Evolutionary conservation across 2,329 filamentous ascomycete species (phyloP).

Genomic region (Trichoderma gracile): DNA sequence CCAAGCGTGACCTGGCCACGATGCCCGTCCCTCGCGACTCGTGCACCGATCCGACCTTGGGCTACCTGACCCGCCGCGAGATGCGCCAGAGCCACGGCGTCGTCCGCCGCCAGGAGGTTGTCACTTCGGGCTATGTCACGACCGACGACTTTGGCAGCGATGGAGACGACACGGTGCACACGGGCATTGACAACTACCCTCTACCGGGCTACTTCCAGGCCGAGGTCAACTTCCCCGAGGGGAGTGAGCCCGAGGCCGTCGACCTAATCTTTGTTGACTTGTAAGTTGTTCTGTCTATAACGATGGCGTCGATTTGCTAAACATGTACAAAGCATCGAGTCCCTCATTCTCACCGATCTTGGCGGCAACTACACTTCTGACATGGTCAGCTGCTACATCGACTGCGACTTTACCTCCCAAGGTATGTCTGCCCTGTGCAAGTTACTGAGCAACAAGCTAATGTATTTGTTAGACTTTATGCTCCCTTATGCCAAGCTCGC

Average conservation of each 20-base stretch:
- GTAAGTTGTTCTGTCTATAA: slow-evolving; percentile 34
- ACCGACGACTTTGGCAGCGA: slow-evolving; percentile 58
- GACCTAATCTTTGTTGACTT: slow-evolving; percentile 58
- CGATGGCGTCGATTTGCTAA: neutral
- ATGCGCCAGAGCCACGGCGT: slow-evolving; percentile 39
- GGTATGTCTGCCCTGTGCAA: slow-evolving; percentile 25
- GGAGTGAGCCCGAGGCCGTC: slow-evolving; percentile 47
- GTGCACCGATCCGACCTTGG: slow-evolving; percentile 50
- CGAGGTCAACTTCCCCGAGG: slow-evolving; percentile 48
- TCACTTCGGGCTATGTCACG: slow-evolving; percentile 55
- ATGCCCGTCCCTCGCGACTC: slow-evolving; percentile 44
- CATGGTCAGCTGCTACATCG: slow-evolving; percentile 44
- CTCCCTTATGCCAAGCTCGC: slow-evolving; percentile 42
- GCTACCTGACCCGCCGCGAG: slow-evolving; percentile 30
- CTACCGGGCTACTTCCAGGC: slow-evolving; percentile 54
- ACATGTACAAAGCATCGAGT: slow-evolving; percentile 39
- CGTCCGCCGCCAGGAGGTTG: slow-evolving; percentile 51
- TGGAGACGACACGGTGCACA: slow-evolving; percentile 57
- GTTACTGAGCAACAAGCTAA: neutral
- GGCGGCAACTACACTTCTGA: slow-evolving; percentile 39
- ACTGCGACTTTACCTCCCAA: slow-evolving; percentile 43
- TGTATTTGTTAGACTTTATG: slow-evolving; percentile 37
- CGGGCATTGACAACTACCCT: slow-evolving; percentile 47
- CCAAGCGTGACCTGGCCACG: slow-evolving; percentile 40
- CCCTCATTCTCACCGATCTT: slow-evolving; percentile 40